Conservation (phyloP, 257 asterid genomes). For the Cruciata laevipes region DNA sequence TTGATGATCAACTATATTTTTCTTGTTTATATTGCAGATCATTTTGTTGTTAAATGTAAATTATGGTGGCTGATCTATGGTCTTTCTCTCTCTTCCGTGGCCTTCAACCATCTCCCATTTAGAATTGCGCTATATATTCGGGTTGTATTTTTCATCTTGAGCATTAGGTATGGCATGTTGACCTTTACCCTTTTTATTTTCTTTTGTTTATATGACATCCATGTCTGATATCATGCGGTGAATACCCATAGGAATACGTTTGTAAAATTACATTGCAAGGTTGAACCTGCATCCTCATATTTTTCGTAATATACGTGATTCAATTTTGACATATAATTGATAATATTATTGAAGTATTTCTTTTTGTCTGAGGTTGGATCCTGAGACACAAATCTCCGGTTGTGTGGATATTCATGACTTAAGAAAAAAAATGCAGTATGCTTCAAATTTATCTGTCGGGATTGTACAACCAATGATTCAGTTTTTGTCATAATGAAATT, state of each 20-base stretch:
- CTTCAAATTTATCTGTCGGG: not conserved
- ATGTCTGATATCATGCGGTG: not conserved
- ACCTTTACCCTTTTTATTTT: not conserved
- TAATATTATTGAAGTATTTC: not conserved
- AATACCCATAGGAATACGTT: no score
- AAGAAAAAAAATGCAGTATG: not conserved
- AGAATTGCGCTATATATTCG: constrained; percentile 83
- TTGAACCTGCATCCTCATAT: no score
- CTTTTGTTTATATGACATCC: not conserved
- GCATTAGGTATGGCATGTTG: constrained; percentile 49
- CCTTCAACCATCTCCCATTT: constrained; percentile 59
- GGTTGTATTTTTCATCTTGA: constrained; percentile 60
- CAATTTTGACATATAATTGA: not conserved
- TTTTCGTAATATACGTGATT: no score
- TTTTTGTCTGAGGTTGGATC: not conserved
- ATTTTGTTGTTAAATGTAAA: constrained; percentile 42
- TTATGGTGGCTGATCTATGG: constrained; percentile 59
- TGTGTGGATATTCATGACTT: not conserved
- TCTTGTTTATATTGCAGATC: constrained; percentile 40
- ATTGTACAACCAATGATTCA: not conserved
- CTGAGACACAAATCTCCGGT: not conserved
- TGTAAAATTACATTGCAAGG: no score
- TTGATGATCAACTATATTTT: constrained; percentile 7
- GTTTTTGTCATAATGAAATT: not conserved
- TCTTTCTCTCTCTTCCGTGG: constrained; percentile 63